Conservation (phyloP, 768 basidiomycete genomes). For the Naganishia friedmannii region DNA sequence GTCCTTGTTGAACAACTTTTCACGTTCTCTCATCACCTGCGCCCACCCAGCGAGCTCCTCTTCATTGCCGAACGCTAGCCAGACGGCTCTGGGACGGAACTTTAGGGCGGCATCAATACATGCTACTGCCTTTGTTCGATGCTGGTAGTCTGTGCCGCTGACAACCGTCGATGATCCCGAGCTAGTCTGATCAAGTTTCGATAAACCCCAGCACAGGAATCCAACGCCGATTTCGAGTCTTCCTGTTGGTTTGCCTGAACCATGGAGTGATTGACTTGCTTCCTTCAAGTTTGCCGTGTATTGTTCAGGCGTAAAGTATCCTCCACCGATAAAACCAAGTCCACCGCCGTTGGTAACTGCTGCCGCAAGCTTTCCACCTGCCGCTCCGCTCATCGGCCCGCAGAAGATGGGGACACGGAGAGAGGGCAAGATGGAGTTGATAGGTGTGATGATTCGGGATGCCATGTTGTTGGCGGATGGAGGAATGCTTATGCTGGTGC, state of each 20-base stretch:
- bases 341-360: slow-evolving; percentile 68
- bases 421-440: slow-evolving; percentile 5
- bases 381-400: slow-evolving; percentile 70
- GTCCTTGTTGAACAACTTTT: slow-evolving; percentile 57
- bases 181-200: slow-evolving; percentile 56
- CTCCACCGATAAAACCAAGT: slow-evolving; percentile 68
- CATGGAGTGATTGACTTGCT: slow-evolving; percentile 57
- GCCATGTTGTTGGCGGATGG: background rate
- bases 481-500: too few relatives aligned
- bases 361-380: slow-evolving; percentile 64
- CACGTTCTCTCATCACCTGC: slow-evolving; percentile 60
- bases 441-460: slow-evolving; percentile 1
- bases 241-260: slow-evolving; percentile 49
- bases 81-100: slow-evolving; percentile 56
- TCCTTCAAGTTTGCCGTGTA: slow-evolving; percentile 59
- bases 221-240: slow-evolving; percentile 64
- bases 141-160: background rate
- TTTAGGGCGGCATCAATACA: slow-evolving; percentile 52
- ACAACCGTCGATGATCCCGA: slow-evolving; percentile 57
- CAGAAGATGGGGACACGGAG: slow-evolving; percentile 62
- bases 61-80: slow-evolving; percentile 70
- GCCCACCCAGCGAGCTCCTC: slow-evolving; percentile 60
- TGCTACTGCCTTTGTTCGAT: slow-evolving; percentile 21
- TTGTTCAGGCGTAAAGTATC: slow-evolving; percentile 51
- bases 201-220: slow-evolving; percentile 69